These are phyloP conservation scores for Nectriaceae sp. DNA, from an alignment of 2,329 filamentous ascomycete genomes.

Conservation along the genomic window DNA sequence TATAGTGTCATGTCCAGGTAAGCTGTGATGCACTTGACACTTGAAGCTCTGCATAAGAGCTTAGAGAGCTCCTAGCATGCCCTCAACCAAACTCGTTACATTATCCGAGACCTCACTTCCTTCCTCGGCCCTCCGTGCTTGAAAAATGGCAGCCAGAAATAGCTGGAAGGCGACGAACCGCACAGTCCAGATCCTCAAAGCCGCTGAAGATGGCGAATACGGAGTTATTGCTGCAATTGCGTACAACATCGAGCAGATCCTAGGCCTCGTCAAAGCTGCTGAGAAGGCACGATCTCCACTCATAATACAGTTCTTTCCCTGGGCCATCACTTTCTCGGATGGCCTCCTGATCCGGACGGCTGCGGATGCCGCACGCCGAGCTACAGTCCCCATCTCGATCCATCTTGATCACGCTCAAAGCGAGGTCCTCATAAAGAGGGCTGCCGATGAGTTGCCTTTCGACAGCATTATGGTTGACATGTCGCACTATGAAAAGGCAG, in stretches of 20 bases:
- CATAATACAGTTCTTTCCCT: conserved; percentile 74
- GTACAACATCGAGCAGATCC: conserved; percentile 70
- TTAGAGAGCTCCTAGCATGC: too few species aligned
- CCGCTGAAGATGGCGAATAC: conserved; percentile 7
- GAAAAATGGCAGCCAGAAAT: too few species aligned
- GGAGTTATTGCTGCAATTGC: conserved; percentile 11
- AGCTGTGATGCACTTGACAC: too few species aligned
- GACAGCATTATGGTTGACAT: conserved; percentile 79
- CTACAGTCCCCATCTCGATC: conserved; percentile 60
- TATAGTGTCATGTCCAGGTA: too few species aligned
- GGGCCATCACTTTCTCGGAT: conserved; percentile 65
- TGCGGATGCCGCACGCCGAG: conserved; percentile 54
- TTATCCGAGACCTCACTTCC: too few species aligned
- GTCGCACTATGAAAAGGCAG: conserved; percentile 69
- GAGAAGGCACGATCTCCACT: conserved; percentile 66
- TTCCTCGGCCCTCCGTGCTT: too few species aligned
- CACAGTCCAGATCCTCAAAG: conserved; percentile 3
- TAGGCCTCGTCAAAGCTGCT: conserved; percentile 68
- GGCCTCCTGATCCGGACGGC: conserved; percentile 49
- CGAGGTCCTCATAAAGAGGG: conserved; percentile 53
- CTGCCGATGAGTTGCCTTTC: conserved; percentile 59
- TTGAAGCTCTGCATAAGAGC: too few species aligned
- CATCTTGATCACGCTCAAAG: conserved; percentile 68
- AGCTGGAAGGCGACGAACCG: conserved; percentile 2
- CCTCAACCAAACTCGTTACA: too few species aligned